Evolutionary conservation across 2,329 filamentous ascomycete species (phyloP).

Genomic region (Drechslerella coelobrocha): DNA sequence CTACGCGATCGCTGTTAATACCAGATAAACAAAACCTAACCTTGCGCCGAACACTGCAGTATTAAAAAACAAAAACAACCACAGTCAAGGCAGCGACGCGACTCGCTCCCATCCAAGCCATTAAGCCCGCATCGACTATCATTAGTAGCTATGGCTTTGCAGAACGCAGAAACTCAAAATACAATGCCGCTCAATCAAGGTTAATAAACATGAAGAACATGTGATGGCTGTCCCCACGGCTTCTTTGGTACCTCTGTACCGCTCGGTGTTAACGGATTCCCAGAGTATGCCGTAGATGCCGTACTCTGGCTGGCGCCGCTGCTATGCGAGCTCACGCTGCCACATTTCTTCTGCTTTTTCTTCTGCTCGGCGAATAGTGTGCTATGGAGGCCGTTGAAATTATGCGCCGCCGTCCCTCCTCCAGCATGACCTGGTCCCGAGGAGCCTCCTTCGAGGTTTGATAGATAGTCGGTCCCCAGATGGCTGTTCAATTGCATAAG

Average conservation of each 20-base stretch:
- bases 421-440: neutral
- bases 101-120: neutral
- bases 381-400: slow-evolving; percentile 11
- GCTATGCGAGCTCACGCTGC: neutral
- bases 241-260: slow-evolving; percentile 15
- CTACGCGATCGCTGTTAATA: neutral
- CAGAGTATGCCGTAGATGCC: slow-evolving; percentile 34
- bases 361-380: neutral
- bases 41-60: too few relatives aligned
- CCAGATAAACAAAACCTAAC: neutral
- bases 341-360: slow-evolving; percentile 11
- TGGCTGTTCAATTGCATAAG: slow-evolving; percentile 45
- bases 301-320: slow-evolving; percentile 4
- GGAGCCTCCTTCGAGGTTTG: slow-evolving; percentile 23
- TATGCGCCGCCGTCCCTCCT: slow-evolving; percentile 10
- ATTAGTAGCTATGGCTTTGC: too few relatives aligned
- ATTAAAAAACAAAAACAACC: too few relatives aligned
- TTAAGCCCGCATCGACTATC: neutral
- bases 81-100: too few relatives aligned
- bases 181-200: neutral
- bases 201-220: slow-evolving; percentile 31
- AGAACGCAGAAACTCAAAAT: too few relatives aligned
- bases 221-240: slow-evolving; percentile 12
- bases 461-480: slow-evolving; percentile 36
- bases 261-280: slow-evolving; percentile 36